phyloP scores from a whole-genome alignment of 495 filamentous ascomycete genomes.

The Diplogelasinospora grovesii region DNA sequence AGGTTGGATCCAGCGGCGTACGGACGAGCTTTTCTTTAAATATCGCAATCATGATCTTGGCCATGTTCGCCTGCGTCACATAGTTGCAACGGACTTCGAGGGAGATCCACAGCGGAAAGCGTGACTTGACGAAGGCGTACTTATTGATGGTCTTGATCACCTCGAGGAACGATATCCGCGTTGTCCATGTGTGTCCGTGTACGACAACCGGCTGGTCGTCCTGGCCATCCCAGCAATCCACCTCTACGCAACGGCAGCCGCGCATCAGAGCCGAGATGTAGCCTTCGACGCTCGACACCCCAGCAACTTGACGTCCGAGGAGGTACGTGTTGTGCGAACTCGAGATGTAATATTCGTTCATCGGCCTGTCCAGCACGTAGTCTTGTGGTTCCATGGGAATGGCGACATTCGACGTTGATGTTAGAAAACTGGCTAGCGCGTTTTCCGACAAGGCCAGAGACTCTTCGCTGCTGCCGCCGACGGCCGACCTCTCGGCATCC shows the following conservation, averaged over 20 bases:
- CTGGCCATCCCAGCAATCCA: slow-evolving; percentile 94
- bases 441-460: slow-evolving; percentile 59
- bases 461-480: slow-evolving; percentile 34
- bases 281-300: slow-evolving; percentile 84
- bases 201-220: slow-evolving; percentile 81
- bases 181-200: slow-evolving; percentile 86
- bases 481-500: slow-evolving; percentile 32
- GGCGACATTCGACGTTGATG: slow-evolving; percentile 64
- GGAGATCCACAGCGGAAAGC: slow-evolving; percentile 85
- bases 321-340: slow-evolving; percentile 99
- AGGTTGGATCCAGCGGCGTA: slow-evolving; percentile 61
- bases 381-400: slow-evolving; percentile 49
- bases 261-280: slow-evolving; percentile 86
- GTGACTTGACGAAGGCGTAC: slow-evolving; percentile 78
- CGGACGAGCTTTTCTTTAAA: slow-evolving; percentile 73
- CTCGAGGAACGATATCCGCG: slow-evolving; percentile 75
- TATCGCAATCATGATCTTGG: slow-evolving; percentile 76
- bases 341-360: slow-evolving; percentile 98
- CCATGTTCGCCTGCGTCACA: slow-evolving; percentile 81
- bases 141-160: slow-evolving; percentile 88
- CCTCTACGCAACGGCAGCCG: slow-evolving; percentile 90
- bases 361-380: slow-evolving; percentile 63
- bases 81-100: slow-evolving; percentile 89
- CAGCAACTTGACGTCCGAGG: slow-evolving; percentile 79
- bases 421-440: slow-evolving; percentile 69